phyloP scores from a whole-genome alignment of 2,329 filamentous ascomycete species.

The Paecilomyces dactylethromorphus region DNA sequence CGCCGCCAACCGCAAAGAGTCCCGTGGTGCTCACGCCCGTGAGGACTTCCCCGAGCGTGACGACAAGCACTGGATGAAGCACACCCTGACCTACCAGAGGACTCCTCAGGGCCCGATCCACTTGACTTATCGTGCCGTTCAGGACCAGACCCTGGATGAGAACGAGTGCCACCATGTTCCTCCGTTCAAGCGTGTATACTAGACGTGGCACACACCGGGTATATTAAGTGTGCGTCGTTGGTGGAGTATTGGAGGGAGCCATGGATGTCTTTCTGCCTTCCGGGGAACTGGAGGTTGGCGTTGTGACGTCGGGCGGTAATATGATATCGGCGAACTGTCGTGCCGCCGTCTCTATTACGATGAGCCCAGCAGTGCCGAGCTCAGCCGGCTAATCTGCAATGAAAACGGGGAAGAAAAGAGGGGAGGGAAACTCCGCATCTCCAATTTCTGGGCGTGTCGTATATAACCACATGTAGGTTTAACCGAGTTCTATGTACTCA shows the following conservation, averaged over 20 bases:
- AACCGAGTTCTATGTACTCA: slow-evolving; percentile 30
- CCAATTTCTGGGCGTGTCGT: slow-evolving; percentile 22
- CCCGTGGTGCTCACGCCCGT: slow-evolving; percentile 90
- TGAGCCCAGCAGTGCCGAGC: neutral
- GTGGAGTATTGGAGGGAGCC: neutral
- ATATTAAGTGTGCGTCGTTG: neutral
- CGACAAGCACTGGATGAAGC: slow-evolving; percentile 98
- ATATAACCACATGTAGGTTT: slow-evolving; percentile 34
- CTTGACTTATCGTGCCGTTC: slow-evolving; percentile 77
- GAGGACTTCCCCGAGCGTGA: slow-evolving; percentile 96
- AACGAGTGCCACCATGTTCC: slow-evolving; percentile 93
- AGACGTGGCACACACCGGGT: slow-evolving; percentile 13
- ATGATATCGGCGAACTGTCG: neutral
- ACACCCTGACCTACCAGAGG: slow-evolving; percentile 95
- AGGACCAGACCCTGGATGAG: slow-evolving; percentile 80
- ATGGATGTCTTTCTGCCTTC: neutral
- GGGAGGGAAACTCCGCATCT: slow-evolving; percentile 22
- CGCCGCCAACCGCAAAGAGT: slow-evolving; percentile 93
- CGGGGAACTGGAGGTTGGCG: neutral
- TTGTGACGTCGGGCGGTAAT: neutral
- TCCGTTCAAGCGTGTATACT: slow-evolving; percentile 73
- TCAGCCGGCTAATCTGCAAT: neutral
- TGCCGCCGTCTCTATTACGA: neutral
- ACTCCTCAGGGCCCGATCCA: slow-evolving; percentile 80
- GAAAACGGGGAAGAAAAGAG: slow-evolving; percentile 19